Conservation (phyloP, 306 rosid species). For the Quercus mongolica region DNA sequence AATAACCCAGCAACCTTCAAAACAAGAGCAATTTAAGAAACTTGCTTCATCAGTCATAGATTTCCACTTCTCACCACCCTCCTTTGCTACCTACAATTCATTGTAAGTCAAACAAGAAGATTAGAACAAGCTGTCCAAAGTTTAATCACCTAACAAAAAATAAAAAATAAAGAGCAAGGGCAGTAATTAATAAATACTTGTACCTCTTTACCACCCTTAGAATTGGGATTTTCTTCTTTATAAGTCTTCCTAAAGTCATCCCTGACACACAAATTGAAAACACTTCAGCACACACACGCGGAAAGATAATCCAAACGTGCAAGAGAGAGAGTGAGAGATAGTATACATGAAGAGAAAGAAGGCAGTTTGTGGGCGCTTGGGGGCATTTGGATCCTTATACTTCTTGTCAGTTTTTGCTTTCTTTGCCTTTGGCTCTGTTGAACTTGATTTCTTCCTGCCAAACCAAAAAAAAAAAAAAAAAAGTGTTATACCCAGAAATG, state of each 20-base stretch:
- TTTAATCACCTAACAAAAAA: too few relatives aligned
- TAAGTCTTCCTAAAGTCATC: constrained; percentile 67
- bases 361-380: constrained; percentile 85
- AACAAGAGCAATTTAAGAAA: not conserved
- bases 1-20: not conserved
- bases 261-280: constrained; percentile 30
- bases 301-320: not conserved
- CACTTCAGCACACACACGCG: not conserved
- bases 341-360: constrained; percentile 68
- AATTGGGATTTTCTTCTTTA: constrained; percentile 72
- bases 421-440: constrained; percentile 58
- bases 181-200: not conserved
- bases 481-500: rapidly evolving
- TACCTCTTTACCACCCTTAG: constrained; percentile 69
- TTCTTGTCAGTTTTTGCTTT: constrained; percentile 49
- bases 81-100: constrained; percentile 55
- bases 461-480: not conserved
- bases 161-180: not conserved
- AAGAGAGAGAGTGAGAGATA: rapidly evolving
- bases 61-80: constrained; percentile 85
- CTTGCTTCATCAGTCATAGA: constrained; percentile 74
- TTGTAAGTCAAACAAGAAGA: not conserved
- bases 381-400: constrained; percentile 63
- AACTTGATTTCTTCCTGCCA: constrained; percentile 51
- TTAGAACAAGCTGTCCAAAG: not conserved